phyloP scores from a whole-genome alignment of 257 asterid genomes.

The Ilex aquifolium region DNA sequence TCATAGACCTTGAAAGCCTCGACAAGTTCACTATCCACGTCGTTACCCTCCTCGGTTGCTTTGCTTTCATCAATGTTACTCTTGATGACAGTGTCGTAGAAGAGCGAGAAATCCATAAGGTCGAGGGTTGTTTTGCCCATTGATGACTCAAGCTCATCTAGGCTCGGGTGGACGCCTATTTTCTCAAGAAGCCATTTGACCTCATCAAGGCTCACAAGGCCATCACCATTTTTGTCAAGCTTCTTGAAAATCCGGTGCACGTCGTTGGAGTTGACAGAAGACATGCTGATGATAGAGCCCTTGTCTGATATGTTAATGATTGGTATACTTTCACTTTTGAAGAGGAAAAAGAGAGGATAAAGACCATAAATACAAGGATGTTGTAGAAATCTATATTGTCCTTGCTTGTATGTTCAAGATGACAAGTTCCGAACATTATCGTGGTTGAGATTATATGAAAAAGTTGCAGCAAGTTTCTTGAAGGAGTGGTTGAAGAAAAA shows the following conservation, averaged over 20 bases:
- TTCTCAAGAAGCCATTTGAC: neutral
- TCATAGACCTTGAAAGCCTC: constrained; percentile 29
- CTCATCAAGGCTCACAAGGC: constrained; percentile 25
- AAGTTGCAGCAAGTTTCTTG: too few relatives aligned
- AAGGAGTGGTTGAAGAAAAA: too few relatives aligned
- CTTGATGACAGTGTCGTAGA: constrained; percentile 18
- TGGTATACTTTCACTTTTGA: too few relatives aligned
- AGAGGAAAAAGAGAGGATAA: too few relatives aligned
- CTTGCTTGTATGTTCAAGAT: too few relatives aligned
- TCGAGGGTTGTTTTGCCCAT: constrained; percentile 22
- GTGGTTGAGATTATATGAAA: too few relatives aligned
- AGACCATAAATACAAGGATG: too few relatives aligned
- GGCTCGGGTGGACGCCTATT: neutral
- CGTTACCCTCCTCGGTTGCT: neutral
- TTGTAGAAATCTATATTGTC: too few relatives aligned
- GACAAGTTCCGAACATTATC: too few relatives aligned
- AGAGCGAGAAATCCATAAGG: constrained; percentile 24
- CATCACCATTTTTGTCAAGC: constrained; percentile 44
- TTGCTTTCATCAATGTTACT: neutral
- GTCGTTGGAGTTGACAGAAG: constrained; percentile 25
- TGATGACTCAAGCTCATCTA: constrained; percentile 6
- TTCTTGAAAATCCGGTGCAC: constrained; percentile 53
- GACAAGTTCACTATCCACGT: neutral
- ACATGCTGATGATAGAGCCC: constrained; percentile 17
- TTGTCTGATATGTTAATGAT: too few relatives aligned